Percentiles rank a stretch among this genome's conserved stretches.
phyloP scores from a whole-genome alignment of 139 green algal species.

The Medakamo hakoo region DNA sequence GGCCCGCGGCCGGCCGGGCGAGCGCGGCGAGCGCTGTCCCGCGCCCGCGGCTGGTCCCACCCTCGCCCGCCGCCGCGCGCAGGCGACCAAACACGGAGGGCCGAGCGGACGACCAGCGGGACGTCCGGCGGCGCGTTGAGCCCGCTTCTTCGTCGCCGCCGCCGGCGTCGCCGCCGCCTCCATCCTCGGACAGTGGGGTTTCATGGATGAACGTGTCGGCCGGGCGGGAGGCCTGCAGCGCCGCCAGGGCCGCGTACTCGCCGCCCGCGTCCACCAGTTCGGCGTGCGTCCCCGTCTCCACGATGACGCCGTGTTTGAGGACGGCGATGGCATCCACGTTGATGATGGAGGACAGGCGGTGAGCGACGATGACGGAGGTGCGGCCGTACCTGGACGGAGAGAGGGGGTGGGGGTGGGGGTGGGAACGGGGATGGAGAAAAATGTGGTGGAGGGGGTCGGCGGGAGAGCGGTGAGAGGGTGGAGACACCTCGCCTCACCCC shows the following conservation, averaged over 20 bases:
- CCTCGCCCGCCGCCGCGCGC: too few species aligned
- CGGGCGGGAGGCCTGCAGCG: background rate
- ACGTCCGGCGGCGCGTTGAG: background rate
- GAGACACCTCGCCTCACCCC: too few species aligned
- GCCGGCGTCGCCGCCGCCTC: too few species aligned
- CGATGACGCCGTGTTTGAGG: background rate
- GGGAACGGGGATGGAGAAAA: too few species aligned
- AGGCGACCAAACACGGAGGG: background rate
- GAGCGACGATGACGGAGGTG: conserved; percentile 30
- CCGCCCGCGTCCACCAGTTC: conserved; percentile 3
- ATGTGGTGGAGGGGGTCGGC: too few species aligned
- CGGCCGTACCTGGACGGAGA: too few species aligned
- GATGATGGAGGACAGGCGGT: conserved; percentile 43
- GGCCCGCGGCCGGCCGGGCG: too few species aligned
- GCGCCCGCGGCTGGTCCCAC: background rate
- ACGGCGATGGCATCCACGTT: conserved; percentile 27
- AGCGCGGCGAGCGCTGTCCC: background rate
- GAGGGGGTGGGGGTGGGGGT: too few species aligned
- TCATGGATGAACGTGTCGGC: background rate
- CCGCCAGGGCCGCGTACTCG: background rate
- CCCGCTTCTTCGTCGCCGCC: background rate
- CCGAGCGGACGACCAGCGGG: too few species aligned
- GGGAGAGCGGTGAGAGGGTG: too few species aligned
- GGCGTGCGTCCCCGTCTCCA: conserved; percentile 6
- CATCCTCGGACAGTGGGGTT: background rate